Evolutionary conservation across 2,329 filamentous ascomycete species (phyloP).

Genomic region (Colletotrichum karsti): DNA sequence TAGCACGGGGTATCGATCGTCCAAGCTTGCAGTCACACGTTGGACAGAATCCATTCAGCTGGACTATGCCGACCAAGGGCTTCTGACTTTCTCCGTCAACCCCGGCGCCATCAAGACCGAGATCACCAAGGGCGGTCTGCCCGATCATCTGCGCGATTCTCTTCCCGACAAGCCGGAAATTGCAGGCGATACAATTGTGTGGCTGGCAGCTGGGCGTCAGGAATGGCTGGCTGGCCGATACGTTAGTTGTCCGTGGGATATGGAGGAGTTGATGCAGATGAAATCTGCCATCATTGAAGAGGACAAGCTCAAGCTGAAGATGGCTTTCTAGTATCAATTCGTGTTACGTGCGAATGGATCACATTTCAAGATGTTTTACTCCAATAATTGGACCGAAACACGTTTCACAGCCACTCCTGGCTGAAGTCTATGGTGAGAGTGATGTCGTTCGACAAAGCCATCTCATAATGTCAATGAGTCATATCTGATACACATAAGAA

Average conservation of each 20-base stretch:
- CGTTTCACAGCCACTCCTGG: too few species aligned
- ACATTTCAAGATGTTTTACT: too few species aligned
- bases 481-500: too few species aligned
- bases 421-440: too few species aligned
- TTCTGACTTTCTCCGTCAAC: slow-evolving; percentile 32
- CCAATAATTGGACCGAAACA: background rate
- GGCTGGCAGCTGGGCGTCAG: slow-evolving; percentile 38
- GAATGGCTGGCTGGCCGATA: slow-evolving; percentile 48
- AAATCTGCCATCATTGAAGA: slow-evolving; percentile 41
- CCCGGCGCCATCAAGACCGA: slow-evolving; percentile 32
- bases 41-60: slow-evolving; percentile 31
- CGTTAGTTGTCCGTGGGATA: slow-evolving; percentile 46
- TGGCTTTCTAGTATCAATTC: slow-evolving; percentile 25
- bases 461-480: too few species aligned
- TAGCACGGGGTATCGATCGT: background rate
- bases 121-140: slow-evolving; percentile 31
- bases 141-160: slow-evolving; percentile 21
- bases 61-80: slow-evolving; percentile 27
- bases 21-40: slow-evolving; percentile 28
- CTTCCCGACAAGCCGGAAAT: slow-evolving; percentile 32
- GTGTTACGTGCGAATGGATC: background rate
- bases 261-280: slow-evolving; percentile 42
- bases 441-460: too few species aligned
- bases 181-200: slow-evolving; percentile 36
- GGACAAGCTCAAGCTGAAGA: slow-evolving; percentile 44